Base-by-base conservation (phyloP, 2,329 filamentous ascomycete genomes). In the Xylariaceae sp. region DNA sequence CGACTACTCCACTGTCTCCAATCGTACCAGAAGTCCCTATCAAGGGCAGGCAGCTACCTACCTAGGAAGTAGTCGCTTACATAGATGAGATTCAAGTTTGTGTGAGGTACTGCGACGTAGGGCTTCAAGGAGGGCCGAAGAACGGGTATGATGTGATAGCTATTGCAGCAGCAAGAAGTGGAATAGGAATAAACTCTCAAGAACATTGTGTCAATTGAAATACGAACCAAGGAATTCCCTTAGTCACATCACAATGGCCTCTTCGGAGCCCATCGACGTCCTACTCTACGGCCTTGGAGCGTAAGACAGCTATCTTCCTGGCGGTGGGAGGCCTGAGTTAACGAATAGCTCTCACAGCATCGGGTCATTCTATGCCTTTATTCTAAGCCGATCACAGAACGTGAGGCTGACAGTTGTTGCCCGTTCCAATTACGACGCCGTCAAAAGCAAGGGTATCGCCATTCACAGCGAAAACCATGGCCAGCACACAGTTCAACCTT, bases 331-430 rank as follows among this genome's bases (percentile, higher is more conserved):
- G 34, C 19, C 8, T 3, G 15, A 8, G 33, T 9, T 32, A n/a
- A 45, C 32, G 15, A 17, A 31, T 11, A 7, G 19, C 30, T 19
- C 11, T 0, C 7, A 12, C 34, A 78, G 74, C 0, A 78, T 79
- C 38, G 76, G 76, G 19, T 76, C 73, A 2, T 79, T 79, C 48
- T 79, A 79, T 50, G 71, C 73, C 7, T 79, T 78, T 44, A 68
- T 79, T 28, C 52, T 78, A 0, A 67, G 63, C 39, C 66, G 70
- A 2, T 61, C 57, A 24, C 47, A 64, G 3, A 60, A 66, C 19
- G 66, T 75, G 15, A 62, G 67, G n/a, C 67, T 82, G 17, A 81
- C 78, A 0, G 75, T 79, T 2, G 72, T 81, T 33, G 81, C 78
- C 33, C 71, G 79, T 18, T 80, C 77, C 1, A 82, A 83, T 55